phyloP scores from a whole-genome alignment of 352 stramenopile species.

The Phytophthora palmivora region DNA sequence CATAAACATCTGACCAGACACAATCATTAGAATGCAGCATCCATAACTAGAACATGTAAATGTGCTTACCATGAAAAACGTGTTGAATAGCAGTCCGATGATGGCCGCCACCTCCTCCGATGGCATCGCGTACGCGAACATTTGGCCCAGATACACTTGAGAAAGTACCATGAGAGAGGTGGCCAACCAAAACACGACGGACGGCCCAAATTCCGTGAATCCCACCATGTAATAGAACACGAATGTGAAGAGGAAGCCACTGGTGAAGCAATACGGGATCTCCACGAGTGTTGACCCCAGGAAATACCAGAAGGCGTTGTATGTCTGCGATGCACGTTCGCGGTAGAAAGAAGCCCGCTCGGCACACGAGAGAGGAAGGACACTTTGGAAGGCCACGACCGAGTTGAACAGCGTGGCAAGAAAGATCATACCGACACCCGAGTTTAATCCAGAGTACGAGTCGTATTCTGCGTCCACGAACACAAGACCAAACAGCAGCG shows the following conservation, averaged over 20 bases:
- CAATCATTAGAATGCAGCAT: too few relatives aligned
- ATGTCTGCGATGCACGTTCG: too few relatives aligned
- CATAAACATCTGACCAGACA: too few relatives aligned
- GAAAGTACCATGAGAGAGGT: conserved; percentile 37
- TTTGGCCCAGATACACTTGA: conserved; percentile 38
- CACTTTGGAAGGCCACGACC: conserved; percentile 65
- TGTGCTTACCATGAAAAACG: conserved; percentile 46
- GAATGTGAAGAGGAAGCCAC: too few relatives aligned
- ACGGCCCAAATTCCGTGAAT: conserved; percentile 21
- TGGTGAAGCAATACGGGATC: conserved; percentile 54
- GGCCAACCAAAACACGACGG: conserved; percentile 35
- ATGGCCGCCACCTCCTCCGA: too few relatives aligned
- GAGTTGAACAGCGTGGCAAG: conserved; percentile 62
- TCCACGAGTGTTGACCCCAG: conserved; percentile 58
- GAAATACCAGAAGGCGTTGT: conserved; percentile 3
- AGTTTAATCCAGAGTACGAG: conserved; percentile 40
- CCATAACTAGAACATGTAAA: too few relatives aligned
- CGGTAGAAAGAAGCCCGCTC: conserved; percentile 30
- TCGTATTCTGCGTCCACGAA: conserved; percentile 43
- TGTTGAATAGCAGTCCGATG: conserved; percentile 39
- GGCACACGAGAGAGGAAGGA: conserved; percentile 81
- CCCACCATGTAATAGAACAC: conserved; percentile 17
- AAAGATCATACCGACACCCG: conserved; percentile 76
- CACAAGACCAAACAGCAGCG: conserved; percentile 69
- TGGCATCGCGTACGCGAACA: conserved; percentile 36